These are phyloP conservation scores for Heritiera littoralis DNA, from an alignment of 345 rosid genomes.

Conservation along the genomic window DNA sequence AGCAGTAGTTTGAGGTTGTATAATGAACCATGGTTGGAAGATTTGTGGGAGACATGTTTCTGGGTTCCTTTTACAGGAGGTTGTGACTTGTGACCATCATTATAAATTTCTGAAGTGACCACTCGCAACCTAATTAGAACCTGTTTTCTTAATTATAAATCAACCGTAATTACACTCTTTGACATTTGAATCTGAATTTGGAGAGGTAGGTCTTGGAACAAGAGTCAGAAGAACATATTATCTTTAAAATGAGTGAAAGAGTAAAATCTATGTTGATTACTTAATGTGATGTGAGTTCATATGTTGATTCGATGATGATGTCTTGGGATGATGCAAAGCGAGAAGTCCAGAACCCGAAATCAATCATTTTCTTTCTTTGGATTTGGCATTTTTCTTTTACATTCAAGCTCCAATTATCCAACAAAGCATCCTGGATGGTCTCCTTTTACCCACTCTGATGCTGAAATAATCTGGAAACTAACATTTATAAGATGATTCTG, in stretches of 20 bases:
- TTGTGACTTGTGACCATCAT: background rate
- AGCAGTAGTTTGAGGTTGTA: too few species aligned
- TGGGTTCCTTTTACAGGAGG: background rate
- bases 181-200: background rate
- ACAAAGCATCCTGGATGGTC: background rate
- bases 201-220: background rate
- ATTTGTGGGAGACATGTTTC: background rate
- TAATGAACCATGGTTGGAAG: background rate
- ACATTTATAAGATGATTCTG: background rate
- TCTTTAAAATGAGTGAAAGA: too few species aligned
- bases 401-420: background rate
- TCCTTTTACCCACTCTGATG: background rate
- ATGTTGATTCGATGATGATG: too few species aligned
- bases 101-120: background rate
- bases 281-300: too few species aligned
- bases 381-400: background rate
- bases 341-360: too few species aligned
- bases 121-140: background rate
- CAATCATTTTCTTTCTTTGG: background rate
- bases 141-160: background rate
- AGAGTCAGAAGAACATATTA: too few species aligned
- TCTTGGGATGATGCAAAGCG: background rate
- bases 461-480: background rate
- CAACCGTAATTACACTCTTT: background rate
- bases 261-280: too few species aligned